Base-by-base conservation (phyloP, 208 protist genomes). In the Wallacemonas rigidus region DNA sequence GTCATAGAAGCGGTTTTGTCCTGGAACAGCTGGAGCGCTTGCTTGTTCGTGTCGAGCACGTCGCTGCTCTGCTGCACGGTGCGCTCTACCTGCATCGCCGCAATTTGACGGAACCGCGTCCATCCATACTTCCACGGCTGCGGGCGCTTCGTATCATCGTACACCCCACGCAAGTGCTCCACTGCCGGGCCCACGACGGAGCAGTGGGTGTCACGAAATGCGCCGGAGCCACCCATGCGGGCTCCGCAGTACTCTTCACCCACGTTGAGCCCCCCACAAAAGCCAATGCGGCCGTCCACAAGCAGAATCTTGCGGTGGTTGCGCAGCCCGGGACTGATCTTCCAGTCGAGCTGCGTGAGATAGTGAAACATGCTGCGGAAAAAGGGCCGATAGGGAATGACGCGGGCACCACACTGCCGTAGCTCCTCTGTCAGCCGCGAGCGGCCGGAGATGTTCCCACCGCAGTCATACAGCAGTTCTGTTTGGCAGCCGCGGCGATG, bases 261-360 rank as follows among this genome's bases (percentile, higher is more conserved):
- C 45, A 98, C 83, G 75, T 98, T 98, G 9, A 98, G 72, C 12
- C 95, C 95, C n/a, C 95, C 95, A 71, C 88, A 94, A 48, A 94
- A 97, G n/a, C 92, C 95, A 61, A 94, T 84, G 26, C 47, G 36
- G 5, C 73, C 65, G 77, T 98, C 95, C 9, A 95, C 85, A 35
- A 98, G 44, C 12, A 97, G 79, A 26, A 97, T 95, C 74, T 98
- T 98, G 43, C 93, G 82, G 69, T 98, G 95, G 69, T 98, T 97
- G 62, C 95, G 85, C 17, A 97, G 80, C 3, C 81, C 92, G 5
- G 93, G 93, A 65, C 93, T 96, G 48, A 75, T 81, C 38, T 76
- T 58, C 89, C 88, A 95, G 71, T 90, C 85, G 45, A 95, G 86
- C 9, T 72, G 67, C 35, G 85, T 79, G 17, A 95, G 64, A 72